These are phyloP conservation scores for Cytospora piceicola DNA, from an alignment of 2,329 filamentous ascomycete genomes.

Conservation along the genomic window DNA sequence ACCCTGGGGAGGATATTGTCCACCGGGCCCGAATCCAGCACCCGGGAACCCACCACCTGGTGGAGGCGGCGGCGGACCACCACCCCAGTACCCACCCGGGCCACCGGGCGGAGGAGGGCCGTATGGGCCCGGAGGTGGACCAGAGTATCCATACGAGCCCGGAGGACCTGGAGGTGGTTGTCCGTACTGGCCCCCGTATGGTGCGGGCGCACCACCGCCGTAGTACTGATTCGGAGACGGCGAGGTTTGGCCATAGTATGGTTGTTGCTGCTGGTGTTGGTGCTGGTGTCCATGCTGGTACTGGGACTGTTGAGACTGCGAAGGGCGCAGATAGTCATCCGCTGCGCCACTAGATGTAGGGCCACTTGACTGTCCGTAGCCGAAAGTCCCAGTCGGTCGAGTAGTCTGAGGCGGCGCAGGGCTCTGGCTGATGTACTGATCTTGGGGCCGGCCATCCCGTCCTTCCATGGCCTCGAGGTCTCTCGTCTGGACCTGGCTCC, in stretches of 20 bases:
- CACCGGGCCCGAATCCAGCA: slow-evolving; percentile 25
- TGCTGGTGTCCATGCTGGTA: slow-evolving; percentile 27
- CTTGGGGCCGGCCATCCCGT: slow-evolving; percentile 43
- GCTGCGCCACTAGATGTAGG: slow-evolving; percentile 25
- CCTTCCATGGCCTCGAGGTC: slow-evolving; percentile 61
- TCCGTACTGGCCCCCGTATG: slow-evolving; percentile 29
- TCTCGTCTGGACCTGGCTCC: slow-evolving; percentile 63
- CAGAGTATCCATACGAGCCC: slow-evolving; percentile 34
- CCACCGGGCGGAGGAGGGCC: slow-evolving; percentile 31
- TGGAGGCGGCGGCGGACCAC: slow-evolving; percentile 22
- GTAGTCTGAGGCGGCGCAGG: slow-evolving; percentile 31
- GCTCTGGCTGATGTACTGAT: slow-evolving; percentile 34
- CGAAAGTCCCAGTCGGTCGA: slow-evolving; percentile 30
- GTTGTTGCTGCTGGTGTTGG: slow-evolving; percentile 32
- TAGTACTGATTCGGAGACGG: slow-evolving; percentile 41
- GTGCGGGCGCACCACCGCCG: slow-evolving; percentile 35
- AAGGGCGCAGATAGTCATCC: slow-evolving; percentile 29
- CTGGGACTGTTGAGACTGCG: slow-evolving; percentile 30
- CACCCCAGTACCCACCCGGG: slow-evolving; percentile 24
- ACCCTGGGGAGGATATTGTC: slow-evolving; percentile 18
- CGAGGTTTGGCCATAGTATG: slow-evolving; percentile 36
- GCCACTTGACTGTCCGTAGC: slow-evolving; percentile 17
- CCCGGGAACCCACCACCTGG: slow-evolving; percentile 27
- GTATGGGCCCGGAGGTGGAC: slow-evolving; percentile 39
- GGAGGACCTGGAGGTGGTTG: slow-evolving; percentile 31